Base-by-base conservation (phyloP, 306 rosid species). In the Carpinus viminea region DNA sequence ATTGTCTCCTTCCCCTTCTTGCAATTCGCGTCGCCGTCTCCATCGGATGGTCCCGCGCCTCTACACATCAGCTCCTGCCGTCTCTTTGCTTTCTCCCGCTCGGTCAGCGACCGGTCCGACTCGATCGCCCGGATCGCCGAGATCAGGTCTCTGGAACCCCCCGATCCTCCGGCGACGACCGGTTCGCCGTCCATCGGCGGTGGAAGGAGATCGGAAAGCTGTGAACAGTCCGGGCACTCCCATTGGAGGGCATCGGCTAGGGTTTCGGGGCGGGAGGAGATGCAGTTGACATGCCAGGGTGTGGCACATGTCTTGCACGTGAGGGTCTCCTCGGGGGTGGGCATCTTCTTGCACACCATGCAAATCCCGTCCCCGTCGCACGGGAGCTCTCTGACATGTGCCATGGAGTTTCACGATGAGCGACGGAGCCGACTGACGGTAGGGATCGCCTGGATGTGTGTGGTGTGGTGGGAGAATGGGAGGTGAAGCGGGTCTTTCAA, bases 171-270 rank as follows among this genome's bases (percentile, higher is more conserved):
- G 5, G 59, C 16, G 50, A 12, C 11, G 1, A n/a, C 69, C 52
- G 13, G 52, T 1, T 48, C 52, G 13, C 4, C 52, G 15, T 48
- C 52, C 15, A 11, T 48, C 15, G 52, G 8, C 46, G 2, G 47
- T 2, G 72, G 43, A 28, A 38, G 41, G 0, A 8, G 10, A 2
- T 74, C 53, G 60, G 81, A 18, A 12, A 57, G 56, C 0, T 81
- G 4, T 0, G 85, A 57, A 56, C 97, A 90, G 62, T 94, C 97
- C 0, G 91, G 89, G 28, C 92, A 88, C 2, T 81, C 85, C 94
- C 97, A 88, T 2, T 76, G 47, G 24, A 55, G 75, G 4, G 92
- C 61, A 28, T 82, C 72, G 2, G 80, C 86, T 13, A 84, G 48
- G n/a, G 80, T 76, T 8, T 31, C 9, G 7, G 89, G 94, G 18